Evolutionary conservation across 2,329 filamentous ascomycete species (phyloP).

Genomic region (Calonectria leucothoes): DNA sequence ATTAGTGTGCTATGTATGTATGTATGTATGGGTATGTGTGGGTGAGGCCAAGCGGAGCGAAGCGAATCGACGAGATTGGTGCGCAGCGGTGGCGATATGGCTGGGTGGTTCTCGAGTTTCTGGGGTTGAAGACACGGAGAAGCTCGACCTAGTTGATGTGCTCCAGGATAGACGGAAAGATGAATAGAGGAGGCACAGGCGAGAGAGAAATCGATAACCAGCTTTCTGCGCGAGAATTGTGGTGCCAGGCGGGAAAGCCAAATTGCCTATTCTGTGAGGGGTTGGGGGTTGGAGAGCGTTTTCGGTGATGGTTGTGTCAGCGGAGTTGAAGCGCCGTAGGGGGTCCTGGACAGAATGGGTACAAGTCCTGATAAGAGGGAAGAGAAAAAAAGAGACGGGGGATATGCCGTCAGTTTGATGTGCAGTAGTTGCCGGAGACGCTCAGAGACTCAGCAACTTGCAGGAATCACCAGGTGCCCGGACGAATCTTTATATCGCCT

Average conservation of each 20-base stretch:
- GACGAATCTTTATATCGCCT: conserved; percentile 25
- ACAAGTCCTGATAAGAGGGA: neutral
- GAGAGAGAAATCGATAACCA: neutral
- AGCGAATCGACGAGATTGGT: conserved; percentile 21
- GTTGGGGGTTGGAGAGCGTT: conserved; percentile 8
- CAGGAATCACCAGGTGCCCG: neutral
- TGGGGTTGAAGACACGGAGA: neutral
- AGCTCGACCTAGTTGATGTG: neutral
- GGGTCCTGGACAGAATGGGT: neutral
- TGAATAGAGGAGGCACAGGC: neutral
- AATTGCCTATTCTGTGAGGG: conserved; percentile 7
- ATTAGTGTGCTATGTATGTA: conserved; percentile 4
- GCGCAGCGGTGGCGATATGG: conserved; percentile 5
- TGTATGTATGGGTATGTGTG: neutral
- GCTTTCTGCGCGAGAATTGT: neutral
- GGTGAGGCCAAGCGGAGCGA: neutral
- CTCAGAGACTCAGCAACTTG: conserved; percentile 1
- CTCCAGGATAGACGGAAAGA: neutral
- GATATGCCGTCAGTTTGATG: neutral
- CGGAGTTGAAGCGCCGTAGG: neutral
- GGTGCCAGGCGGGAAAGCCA: conserved; percentile 10
- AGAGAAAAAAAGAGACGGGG: neutral
- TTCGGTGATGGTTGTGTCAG: neutral
- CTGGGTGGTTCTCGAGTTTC: conserved; percentile 8
- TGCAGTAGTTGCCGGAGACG: conserved; percentile 1